These are phyloP conservation scores for Barbatosphaeria neglecta DNA, from an alignment of 495 filamentous ascomycete species.

Conservation along the genomic window DNA sequence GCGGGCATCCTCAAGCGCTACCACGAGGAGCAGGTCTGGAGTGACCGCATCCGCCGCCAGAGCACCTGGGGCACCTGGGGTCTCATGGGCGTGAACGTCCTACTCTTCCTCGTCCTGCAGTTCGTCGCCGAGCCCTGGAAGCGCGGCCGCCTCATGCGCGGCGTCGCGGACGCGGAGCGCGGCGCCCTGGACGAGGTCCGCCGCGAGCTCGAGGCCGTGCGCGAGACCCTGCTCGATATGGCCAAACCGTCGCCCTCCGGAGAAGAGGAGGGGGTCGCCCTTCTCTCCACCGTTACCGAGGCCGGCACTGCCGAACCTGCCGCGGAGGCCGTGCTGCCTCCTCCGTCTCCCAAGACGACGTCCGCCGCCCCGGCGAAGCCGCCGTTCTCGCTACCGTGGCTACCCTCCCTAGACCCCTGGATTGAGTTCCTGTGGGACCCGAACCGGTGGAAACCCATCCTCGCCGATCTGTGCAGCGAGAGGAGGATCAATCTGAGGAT, in stretches of 20 bases:
- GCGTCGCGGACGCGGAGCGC: conserved; percentile 52
- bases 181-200: conserved; percentile 66
- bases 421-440: conserved; percentile 35
- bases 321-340: conserved; percentile 2
- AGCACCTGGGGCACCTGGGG: conserved; percentile 98
- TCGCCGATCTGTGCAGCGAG: conserved; percentile 57
- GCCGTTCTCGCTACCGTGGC: conserved; percentile 2
- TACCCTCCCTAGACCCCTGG: too few relatives aligned
- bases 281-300: conserved; percentile 1
- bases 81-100: conserved; percentile 88
- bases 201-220: conserved; percentile 14
- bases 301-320: conserved; percentile 1
- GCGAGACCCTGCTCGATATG: conserved; percentile 3
- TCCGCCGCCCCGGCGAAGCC: conserved; percentile 8
- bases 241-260: too few relatives aligned
- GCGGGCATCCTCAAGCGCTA: conserved; percentile 77
- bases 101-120: conserved; percentile 80
- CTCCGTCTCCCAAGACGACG: conserved; percentile 2
- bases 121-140: conserved; percentile 94
- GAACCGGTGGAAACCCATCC: conserved; percentile 13
- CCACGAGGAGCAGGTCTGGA: conserved; percentile 99
- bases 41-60: conserved; percentile 90
- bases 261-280: conserved; percentile 10
- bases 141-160: conserved; percentile 62
- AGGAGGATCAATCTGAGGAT: conserved; percentile 54